Evolutionary conservation across 202 grass and related monocot genomes (phyloP).

Genomic region (Schoenoplectus triqueter): DNA sequence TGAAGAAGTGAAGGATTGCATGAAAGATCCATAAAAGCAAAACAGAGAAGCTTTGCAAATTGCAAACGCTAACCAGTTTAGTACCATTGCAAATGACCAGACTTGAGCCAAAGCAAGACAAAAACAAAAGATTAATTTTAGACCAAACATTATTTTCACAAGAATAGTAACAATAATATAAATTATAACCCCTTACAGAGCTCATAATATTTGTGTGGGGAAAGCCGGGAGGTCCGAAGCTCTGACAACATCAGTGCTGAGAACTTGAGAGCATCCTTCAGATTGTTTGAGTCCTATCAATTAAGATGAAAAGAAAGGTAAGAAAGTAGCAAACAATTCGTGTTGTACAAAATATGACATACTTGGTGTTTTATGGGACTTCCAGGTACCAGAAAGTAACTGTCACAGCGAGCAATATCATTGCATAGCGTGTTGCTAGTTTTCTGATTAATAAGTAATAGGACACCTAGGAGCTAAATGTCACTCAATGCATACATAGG

Average conservation of each 20-base stretch:
- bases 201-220: constrained; percentile 99
- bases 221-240: constrained; percentile 88
- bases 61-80: constrained; percentile 8
- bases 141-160: constrained; percentile 24
- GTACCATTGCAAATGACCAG: constrained; percentile 1
- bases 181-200: constrained; percentile 64
- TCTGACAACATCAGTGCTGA: constrained; percentile 99
- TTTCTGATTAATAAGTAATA: constrained; percentile 5
- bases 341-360: neutral
- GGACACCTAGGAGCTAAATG: neutral
- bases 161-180: neutral
- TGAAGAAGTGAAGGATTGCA: neutral
- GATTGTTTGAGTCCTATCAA: constrained; percentile 88
- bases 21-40: neutral
- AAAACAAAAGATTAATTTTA: neutral
- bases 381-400: neutral
- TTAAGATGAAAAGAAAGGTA: constrained; percentile 35
- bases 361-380: neutral
- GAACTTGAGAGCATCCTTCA: constrained; percentile 98
- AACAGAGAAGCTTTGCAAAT: neutral
- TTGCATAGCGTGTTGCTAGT: neutral
- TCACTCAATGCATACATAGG: neutral
- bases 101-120: neutral
- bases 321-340: neutral
- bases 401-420: neutral